A percentile compares a stretch with the other conserved stretches of the same genome.
Conservation (phyloP, 2,329 filamentous ascomycete genomes). For the Aspergillus sergii region DNA sequence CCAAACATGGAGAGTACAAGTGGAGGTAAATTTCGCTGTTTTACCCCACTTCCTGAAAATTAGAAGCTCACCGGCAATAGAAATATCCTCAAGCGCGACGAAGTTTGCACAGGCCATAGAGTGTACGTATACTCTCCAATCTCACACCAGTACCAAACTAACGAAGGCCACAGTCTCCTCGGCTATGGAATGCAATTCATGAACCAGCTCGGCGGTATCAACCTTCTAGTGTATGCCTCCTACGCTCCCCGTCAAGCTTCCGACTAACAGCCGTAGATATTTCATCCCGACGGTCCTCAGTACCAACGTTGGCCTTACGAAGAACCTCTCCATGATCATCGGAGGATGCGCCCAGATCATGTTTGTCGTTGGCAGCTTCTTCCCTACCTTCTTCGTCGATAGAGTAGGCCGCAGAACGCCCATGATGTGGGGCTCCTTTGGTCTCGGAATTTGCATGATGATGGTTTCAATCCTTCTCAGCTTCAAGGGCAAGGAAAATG, state of each 20-base stretch:
- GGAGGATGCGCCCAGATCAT: conserved; percentile 32
- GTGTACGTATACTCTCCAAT: conserved; percentile 29
- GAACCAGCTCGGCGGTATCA: conserved; percentile 55
- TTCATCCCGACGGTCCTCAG: conserved; percentile 26
- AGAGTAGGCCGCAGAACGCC: conserved; percentile 39
- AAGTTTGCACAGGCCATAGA: conserved; percentile 45
- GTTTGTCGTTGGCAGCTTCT: conserved; percentile 39
- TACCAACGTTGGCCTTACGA: conserved; percentile 27
- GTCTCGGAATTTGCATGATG: conserved; percentile 42
- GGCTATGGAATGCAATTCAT: conserved; percentile 53
- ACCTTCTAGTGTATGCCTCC: conserved; percentile 41
- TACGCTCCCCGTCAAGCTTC: not conserved
- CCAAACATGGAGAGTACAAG: conserved; percentile 35
- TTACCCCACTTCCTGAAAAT: not conserved
- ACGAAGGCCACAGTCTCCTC: conserved; percentile 35
- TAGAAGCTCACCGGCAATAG: conserved; percentile 3
- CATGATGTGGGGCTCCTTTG: conserved; percentile 39
- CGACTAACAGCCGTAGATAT: conserved; percentile 9
- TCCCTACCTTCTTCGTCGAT: conserved; percentile 51
- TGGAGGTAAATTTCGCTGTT: conserved; percentile 25
- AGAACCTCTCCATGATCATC: conserved; percentile 26
- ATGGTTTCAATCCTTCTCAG: conserved; percentile 41
- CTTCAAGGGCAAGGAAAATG: conserved; percentile 43
- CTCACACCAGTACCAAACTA: not conserved
- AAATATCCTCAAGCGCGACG: conserved; percentile 46